phyloP scores from a whole-genome alignment of 176 grass and related monocot species.

The Paspalum vaginatum region DNA sequence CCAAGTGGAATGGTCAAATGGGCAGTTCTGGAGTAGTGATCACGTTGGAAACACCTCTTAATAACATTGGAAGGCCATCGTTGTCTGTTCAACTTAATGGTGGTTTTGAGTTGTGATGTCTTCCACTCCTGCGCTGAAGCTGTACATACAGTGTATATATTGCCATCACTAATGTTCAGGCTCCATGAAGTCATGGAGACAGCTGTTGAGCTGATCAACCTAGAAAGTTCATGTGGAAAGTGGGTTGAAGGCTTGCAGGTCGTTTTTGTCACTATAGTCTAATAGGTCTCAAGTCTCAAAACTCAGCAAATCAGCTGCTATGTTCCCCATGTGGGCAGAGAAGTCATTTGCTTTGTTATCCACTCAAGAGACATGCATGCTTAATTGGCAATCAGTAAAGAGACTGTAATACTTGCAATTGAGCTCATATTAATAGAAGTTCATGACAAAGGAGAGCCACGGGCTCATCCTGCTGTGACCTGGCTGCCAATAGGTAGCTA shows the following conservation, averaged over 20 bases:
- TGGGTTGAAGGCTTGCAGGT: slow-evolving; percentile 42
- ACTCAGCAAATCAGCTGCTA: slow-evolving; percentile 18
- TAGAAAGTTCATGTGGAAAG: slow-evolving; percentile 44
- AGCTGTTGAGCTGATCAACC: slow-evolving; percentile 15
- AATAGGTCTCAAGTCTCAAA: slow-evolving; percentile 24
- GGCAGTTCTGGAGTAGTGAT: slow-evolving; percentile 88
- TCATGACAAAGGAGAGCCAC: neutral
- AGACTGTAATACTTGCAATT: slow-evolving; percentile 20
- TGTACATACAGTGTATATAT: slow-evolving; percentile 89
- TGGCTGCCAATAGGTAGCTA: neutral
- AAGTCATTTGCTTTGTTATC: slow-evolving; percentile 27
- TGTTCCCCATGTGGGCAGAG: neutral
- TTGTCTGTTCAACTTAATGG: slow-evolving; percentile 92
- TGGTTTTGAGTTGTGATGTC: slow-evolving; percentile 79
- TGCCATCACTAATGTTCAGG: slow-evolving; percentile 22
- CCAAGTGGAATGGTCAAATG: slow-evolving; percentile 93
- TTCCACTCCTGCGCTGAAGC: neutral
- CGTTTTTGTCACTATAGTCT: slow-evolving; percentile 37
- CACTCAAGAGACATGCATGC: neutral
- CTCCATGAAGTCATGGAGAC: slow-evolving; percentile 4
- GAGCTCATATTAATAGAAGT: slow-evolving; percentile 34
- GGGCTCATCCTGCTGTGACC: slow-evolving; percentile 5
- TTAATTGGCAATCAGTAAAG: neutral
- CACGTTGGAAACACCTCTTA: slow-evolving; percentile 80
- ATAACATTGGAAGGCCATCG: slow-evolving; percentile 70